Base-by-base conservation (phyloP, 1,284 basidiomycete genomes). In the Malassezia sympodialis region DNA sequence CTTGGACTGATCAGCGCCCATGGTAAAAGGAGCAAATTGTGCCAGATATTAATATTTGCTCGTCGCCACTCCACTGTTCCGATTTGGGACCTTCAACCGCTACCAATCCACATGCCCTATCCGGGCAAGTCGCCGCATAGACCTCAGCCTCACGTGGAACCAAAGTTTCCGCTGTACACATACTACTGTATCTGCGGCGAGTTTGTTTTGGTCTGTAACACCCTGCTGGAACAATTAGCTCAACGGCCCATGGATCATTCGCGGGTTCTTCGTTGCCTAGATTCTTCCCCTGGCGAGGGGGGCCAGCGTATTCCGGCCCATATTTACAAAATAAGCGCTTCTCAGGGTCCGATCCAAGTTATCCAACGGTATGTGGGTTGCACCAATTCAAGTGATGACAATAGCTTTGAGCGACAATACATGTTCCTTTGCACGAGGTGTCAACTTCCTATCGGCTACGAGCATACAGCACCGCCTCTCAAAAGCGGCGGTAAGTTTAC, bases 101-200 rank as follows among this genome's bases (percentile, higher is more conserved):
- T 12, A 14, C 24, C 27, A 11, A 11, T 28, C 41, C n/a, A 26
- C 11, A 39, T 43, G 41, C 41, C 41, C 15, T 17, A 6, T 4
- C 12, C 24, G 14, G 41, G 41, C 23, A 27, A 15, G 24, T 19
- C 15, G 24, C 41, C 8, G 8, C 41, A 3, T 10, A 7, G 41
- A n/a, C 14, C 24, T 4, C 24, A 12, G 23, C 7, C 24, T 26
- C 41, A 17, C 15, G 12, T 11, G 10, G 40, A 21, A 6, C 6
- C 24, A 12, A 35, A 27, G 46, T 7, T 28, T 19, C 31, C n/a
- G 1, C 61, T 65, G 30, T 55, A 57, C 14, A 55, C 65, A 32
- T 71, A 66, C 62, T 72, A 70, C 58, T 72, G 70, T 45, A 56
- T 71, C 41, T 72, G 70, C 53, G 70, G 70, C 17, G 70, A 72